Evolutionary conservation across 2,329 filamentous ascomycete species (phyloP).

Genomic region (Diplocarpon mali): DNA sequence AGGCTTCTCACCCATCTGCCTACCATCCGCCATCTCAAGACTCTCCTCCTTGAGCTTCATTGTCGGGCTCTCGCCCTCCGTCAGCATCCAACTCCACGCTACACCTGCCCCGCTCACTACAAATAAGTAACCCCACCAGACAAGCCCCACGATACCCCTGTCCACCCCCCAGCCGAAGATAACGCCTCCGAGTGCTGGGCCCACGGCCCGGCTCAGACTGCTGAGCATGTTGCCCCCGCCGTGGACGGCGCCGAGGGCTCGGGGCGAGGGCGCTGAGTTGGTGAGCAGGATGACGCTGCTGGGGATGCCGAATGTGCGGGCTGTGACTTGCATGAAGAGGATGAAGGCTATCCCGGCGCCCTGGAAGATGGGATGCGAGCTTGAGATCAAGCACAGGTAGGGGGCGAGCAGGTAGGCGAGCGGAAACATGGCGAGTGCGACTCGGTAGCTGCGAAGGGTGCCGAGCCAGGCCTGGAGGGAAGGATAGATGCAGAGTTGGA

Average conservation of each 20-base stretch:
- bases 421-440: constrained; percentile 59
- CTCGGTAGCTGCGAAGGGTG: constrained; percentile 53
- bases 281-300: constrained; percentile 49
- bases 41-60: constrained; percentile 1
- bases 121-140: constrained; percentile 22
- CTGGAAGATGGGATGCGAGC: constrained; percentile 31
- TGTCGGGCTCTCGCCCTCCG: constrained; percentile 10
- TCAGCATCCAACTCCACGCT: constrained; percentile 17
- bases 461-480: constrained; percentile 53
- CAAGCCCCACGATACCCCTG: constrained; percentile 22
- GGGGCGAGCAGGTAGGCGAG: constrained; percentile 59
- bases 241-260: constrained; percentile 44
- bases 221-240: constrained; percentile 40
- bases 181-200: constrained; percentile 37
- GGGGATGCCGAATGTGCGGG: constrained; percentile 56
- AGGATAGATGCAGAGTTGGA: constrained; percentile 65
- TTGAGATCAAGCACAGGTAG: constrained; percentile 51
- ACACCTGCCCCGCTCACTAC: constrained; percentile 31
- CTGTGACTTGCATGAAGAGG: constrained; percentile 57
- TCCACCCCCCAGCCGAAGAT: constrained; percentile 23
- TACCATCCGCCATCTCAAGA: constrained; percentile 2
- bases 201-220: constrained; percentile 36
- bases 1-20: not conserved
- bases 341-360: constrained; percentile 46
- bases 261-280: constrained; percentile 45